These are phyloP conservation scores for Coniochaeta ligniaria DNA, from an alignment of 2,329 filamentous ascomycete species.

Conservation along the genomic window DNA sequence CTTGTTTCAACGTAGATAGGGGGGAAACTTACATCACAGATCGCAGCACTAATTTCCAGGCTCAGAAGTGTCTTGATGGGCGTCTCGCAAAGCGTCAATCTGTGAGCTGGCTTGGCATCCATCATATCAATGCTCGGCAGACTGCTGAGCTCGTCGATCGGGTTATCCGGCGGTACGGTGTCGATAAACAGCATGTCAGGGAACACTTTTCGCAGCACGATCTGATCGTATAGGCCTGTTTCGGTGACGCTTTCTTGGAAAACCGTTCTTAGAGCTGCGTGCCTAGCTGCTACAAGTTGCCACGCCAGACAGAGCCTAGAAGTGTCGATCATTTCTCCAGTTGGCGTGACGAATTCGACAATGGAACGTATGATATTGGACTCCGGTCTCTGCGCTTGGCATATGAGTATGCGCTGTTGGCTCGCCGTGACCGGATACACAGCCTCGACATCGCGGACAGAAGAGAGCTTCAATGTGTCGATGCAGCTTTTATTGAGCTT, in stretches of 20 bases:
- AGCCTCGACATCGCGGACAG: constrained; percentile 38
- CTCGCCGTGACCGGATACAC: constrained; percentile 39
- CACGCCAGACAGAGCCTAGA: constrained; percentile 40
- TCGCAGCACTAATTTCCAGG: constrained; percentile 41
- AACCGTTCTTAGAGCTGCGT: constrained; percentile 39
- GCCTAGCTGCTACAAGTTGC: constrained; percentile 38
- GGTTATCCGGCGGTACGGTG: constrained; percentile 28
- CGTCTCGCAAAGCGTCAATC: constrained; percentile 42
- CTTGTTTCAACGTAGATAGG: neutral
- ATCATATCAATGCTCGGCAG: constrained; percentile 31
- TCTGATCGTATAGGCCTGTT: constrained; percentile 41
- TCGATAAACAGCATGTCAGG: constrained; percentile 49
- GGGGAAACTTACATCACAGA: constrained; percentile 33
- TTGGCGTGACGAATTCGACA: constrained; percentile 36
- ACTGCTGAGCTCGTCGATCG: constrained; percentile 28
- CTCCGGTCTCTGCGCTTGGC: constrained; percentile 32
- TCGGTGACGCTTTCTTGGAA: constrained; percentile 44
- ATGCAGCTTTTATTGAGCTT: constrained; percentile 35
- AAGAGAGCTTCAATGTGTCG: constrained; percentile 29
- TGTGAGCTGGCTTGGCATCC: constrained; percentile 36
- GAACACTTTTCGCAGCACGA: constrained; percentile 38
- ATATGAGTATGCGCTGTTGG: constrained; percentile 42
- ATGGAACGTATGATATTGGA: constrained; percentile 36
- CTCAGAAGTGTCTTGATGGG: constrained; percentile 36
- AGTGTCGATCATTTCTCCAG: constrained; percentile 31